Evolutionary conservation across 1,139 yeast genomes (phyloP).

Genomic region (Waltiozyma sp.): DNA sequence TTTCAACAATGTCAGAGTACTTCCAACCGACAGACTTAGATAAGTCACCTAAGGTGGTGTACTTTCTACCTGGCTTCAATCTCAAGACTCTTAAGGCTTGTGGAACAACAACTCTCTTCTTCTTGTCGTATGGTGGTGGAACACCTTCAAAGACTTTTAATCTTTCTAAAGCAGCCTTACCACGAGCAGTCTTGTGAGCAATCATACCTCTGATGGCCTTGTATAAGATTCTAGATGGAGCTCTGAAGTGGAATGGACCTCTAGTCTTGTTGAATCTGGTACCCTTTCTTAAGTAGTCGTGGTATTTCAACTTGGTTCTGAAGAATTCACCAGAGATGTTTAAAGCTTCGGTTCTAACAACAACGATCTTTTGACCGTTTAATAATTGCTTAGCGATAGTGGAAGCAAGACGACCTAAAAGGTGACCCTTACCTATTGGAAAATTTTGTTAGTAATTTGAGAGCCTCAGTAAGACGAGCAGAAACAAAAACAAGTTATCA

Average conservation of each 20-base stretch:
- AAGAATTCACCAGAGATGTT: slow-evolving; percentile 99
- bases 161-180: slow-evolving; percentile 99
- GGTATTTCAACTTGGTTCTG: slow-evolving; percentile 99
- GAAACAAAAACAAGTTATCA: background rate
- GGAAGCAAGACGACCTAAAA: slow-evolving; percentile 99
- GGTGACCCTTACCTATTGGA: slow-evolving; percentile 81
- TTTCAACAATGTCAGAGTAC: slow-evolving; percentile 95
- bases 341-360: slow-evolving; percentile 96
- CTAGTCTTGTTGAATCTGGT: slow-evolving; percentile 97
- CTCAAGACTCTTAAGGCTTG: slow-evolving; percentile 99
- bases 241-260: slow-evolving; percentile 99
- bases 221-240: slow-evolving; percentile 99
- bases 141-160: slow-evolving; percentile 99
- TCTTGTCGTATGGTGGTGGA: slow-evolving; percentile 99
- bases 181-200: slow-evolving; percentile 99
- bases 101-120: slow-evolving; percentile 99
- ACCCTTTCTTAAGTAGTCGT: slow-evolving; percentile 98
- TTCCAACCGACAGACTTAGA: slow-evolving; percentile 99
- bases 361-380: slow-evolving; percentile 96
- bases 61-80: slow-evolving; percentile 99
- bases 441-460: slow-evolving; percentile 11
- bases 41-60: slow-evolving; percentile 96
- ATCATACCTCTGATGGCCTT: slow-evolving; percentile 99
- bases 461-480: background rate
- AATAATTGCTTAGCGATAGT: slow-evolving; percentile 96